Evolutionary conservation across 2,329 filamentous ascomycete species (phyloP).

Genomic region (Calonectria pseudoreteaudii): DNA sequence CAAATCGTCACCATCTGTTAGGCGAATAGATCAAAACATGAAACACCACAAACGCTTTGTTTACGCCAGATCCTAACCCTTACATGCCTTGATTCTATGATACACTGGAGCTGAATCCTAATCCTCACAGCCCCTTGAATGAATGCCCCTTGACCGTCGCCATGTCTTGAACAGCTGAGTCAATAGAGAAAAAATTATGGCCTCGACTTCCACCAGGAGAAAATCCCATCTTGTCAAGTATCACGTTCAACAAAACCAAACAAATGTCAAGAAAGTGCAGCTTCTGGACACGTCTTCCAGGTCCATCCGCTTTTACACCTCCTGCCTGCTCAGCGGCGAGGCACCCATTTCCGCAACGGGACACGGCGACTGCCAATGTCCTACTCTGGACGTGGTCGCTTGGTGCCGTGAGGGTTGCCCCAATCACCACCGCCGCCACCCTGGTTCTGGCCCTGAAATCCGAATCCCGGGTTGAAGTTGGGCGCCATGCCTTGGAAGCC

Average conservation of each 20-base stretch:
- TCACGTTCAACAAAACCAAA: constrained; percentile 4
- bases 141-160: constrained; percentile 9
- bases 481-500: constrained; percentile 77
- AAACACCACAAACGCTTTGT: constrained; percentile 10
- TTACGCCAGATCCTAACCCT: constrained; percentile 42
- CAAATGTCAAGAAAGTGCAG: not conserved
- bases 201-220: not conserved
- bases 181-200: not conserved
- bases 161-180: constrained; percentile 3
- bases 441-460: constrained; percentile 65
- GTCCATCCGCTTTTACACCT: not conserved
- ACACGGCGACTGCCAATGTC: constrained; percentile 11
- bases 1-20: not conserved
- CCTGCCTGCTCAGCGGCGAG: not conserved
- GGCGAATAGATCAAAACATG: not conserved
- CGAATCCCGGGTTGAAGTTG: constrained; percentile 79
- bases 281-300: not conserved
- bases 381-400: constrained; percentile 80
- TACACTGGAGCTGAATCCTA: constrained; percentile 33
- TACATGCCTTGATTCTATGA: constrained; percentile 42
- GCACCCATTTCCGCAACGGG: not conserved
- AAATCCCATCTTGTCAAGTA: not conserved
- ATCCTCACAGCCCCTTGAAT: constrained; percentile 22
- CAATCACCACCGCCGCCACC: constrained; percentile 66
- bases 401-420: constrained; percentile 86